A percentile compares a stretch with the other conserved stretches of the same genome.
phyloP scores from a whole-genome alignment of 495 filamentous ascomycete genomes.

The Aspergillus ellipticus region DNA sequence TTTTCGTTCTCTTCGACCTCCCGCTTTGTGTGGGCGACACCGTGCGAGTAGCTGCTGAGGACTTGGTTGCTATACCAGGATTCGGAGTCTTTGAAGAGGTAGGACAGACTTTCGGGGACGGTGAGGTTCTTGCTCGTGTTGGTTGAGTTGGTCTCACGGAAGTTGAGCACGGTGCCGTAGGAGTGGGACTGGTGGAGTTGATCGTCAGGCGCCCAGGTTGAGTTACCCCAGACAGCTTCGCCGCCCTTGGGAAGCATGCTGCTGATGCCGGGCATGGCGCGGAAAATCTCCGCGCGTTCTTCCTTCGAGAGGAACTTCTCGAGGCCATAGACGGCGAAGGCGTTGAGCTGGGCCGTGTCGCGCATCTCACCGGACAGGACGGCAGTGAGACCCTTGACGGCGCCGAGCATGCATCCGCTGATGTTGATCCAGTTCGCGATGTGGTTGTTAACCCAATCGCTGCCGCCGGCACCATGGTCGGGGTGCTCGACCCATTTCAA shows the following conservation, averaged over 20 bases:
- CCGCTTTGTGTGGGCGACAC: conserved; percentile 73
- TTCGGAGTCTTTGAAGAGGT: conserved; percentile 73
- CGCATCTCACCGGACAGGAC: conserved; percentile 96
- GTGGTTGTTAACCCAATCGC: conserved; percentile 84
- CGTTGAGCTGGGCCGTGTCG: conserved; percentile 93
- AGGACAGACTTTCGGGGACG: conserved; percentile 67
- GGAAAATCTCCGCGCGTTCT: conserved; percentile 90
- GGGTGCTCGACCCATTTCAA: conserved; percentile 93
- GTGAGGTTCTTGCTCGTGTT: conserved; percentile 72
- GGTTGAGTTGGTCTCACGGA: conserved; percentile 66
- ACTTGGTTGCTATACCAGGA: conserved; percentile 79
- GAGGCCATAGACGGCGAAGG: conserved; percentile 95
- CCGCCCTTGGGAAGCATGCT: conserved; percentile 98
- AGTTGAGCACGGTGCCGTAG: conserved; percentile 83
- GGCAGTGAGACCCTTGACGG: conserved; percentile 86
- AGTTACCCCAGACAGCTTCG: conserved; percentile 88
- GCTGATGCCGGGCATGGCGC: conserved; percentile 93
- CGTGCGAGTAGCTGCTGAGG: conserved; percentile 73
- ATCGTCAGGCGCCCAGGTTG: conserved; percentile 88
- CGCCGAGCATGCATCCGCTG: conserved; percentile 95
- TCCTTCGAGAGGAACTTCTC: conserved; percentile 90
- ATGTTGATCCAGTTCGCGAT: conserved; percentile 98
- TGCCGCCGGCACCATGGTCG: conserved; percentile 74
- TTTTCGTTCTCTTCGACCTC: conserved; percentile 87
- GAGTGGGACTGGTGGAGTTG: conserved; percentile 62